These are phyloP conservation scores for Kalmusia sp. DNA, from an alignment of 2,329 filamentous ascomycete genomes.

Conservation along the genomic window DNA sequence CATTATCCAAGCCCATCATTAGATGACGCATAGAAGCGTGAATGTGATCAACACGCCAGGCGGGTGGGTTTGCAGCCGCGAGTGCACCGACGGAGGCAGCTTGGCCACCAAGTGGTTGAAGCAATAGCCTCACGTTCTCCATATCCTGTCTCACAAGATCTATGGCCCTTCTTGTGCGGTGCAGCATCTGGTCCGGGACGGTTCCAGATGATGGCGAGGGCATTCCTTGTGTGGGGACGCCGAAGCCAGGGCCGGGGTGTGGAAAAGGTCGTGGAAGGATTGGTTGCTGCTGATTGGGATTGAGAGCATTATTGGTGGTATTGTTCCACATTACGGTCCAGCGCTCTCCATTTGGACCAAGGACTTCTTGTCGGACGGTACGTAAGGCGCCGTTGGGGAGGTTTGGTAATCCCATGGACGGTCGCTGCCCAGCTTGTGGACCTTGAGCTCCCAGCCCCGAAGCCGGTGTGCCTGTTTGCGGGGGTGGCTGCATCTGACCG, in stretches of 20 bases:
- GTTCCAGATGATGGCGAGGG: slow-evolving; percentile 20
- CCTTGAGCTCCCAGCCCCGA: slow-evolving; percentile 15
- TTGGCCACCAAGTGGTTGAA: slow-evolving; percentile 23
- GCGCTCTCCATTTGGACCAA: slow-evolving; percentile 60
- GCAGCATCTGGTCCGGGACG: slow-evolving; percentile 25
- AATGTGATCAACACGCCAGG: slow-evolving; percentile 40
- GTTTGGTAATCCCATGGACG: slow-evolving; percentile 13
- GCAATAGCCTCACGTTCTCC: slow-evolving; percentile 36
- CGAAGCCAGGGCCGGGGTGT: slow-evolving; percentile 26
- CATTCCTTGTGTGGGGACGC: slow-evolving; percentile 22
- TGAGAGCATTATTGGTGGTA: slow-evolving; percentile 37
- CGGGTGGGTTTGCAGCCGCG: slow-evolving; percentile 20
- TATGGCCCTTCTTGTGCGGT: slow-evolving; percentile 29
- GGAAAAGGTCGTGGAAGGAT: slow-evolving; percentile 31
- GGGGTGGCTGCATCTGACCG: slow-evolving; percentile 15
- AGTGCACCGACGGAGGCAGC: slow-evolving; percentile 5
- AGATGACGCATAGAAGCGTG: slow-evolving; percentile 33
- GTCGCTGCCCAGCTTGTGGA: slow-evolving; percentile 6
- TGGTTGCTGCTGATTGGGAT: slow-evolving; percentile 28
- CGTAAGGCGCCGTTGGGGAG: slow-evolving; percentile 41
- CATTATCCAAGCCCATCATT: slow-evolving; percentile 30
- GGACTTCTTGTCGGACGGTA: slow-evolving; percentile 57
- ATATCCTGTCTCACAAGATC: slow-evolving; percentile 39
- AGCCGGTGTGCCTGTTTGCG: slow-evolving; percentile 14
- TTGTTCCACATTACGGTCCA: slow-evolving; percentile 63